A percentile compares a stretch with the other conserved stretches of the same genome.
These are phyloP conservation scores for Skeletonema potamos DNA, from an alignment of 108 stramenopile genomes.

Conservation along the genomic window DNA sequence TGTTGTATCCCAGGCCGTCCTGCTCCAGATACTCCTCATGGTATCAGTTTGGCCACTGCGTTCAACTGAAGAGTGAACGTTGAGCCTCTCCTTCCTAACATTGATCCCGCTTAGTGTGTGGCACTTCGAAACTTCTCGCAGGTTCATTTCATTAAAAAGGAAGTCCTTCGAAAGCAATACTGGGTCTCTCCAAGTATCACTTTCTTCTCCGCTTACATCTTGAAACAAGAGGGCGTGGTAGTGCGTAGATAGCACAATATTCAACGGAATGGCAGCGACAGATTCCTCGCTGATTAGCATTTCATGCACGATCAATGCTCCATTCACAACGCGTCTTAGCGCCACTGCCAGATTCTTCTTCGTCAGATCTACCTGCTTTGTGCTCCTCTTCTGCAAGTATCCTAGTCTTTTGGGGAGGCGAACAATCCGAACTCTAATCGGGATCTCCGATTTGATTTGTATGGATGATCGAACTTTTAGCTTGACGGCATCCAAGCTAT, in stretches of 20 bases:
- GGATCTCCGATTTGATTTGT: neutral
- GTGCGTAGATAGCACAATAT: conserved; percentile 6
- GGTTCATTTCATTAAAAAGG: conserved; percentile 20
- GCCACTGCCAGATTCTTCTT: conserved; percentile 16
- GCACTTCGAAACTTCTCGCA: conserved; percentile 21
- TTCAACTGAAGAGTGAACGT: conserved; percentile 1
- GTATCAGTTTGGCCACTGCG: neutral
- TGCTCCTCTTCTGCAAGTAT: neutral
- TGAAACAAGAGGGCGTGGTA: conserved; percentile 26
- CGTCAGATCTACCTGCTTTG: conserved; percentile 8
- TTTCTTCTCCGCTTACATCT: conserved; percentile 12
- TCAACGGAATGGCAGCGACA: conserved; percentile 8
- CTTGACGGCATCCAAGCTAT: neutral
- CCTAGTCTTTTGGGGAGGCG: neutral
- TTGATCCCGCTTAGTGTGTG: conserved; percentile 27
- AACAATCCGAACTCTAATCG: conserved; percentile 12
- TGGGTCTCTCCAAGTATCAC: conserved; percentile 28
- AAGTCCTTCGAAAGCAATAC: conserved; percentile 31
- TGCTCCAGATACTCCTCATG: neutral
- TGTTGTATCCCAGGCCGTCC: conserved; percentile 14
- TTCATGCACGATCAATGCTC: conserved; percentile 35
- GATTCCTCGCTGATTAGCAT: neutral
- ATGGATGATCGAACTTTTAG: neutral
- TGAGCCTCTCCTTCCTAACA: conserved; percentile 23
- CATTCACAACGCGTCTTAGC: conserved; percentile 15